Evolutionary conservation across 768 basidiomycete genomes (phyloP), one percentile per base, ranked within the genome.

Genomic region (Agaricus blazei): DNA sequence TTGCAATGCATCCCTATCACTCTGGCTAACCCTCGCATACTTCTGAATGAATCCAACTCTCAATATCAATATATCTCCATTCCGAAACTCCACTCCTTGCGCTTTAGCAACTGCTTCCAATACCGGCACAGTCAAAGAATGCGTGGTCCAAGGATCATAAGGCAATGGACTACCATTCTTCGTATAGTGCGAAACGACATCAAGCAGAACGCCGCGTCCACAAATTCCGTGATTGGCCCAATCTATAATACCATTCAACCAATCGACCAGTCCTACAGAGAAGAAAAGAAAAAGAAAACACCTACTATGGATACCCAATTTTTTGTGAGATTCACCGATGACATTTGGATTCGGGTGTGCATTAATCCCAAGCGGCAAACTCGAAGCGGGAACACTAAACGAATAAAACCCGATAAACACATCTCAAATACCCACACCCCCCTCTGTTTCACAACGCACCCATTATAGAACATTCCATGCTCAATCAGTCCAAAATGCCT

Each of bases 141-240:
- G 75, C 5, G 77, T 72, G 9, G 75, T 71, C 83, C 84, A 87
- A 2, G 86, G 85, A 64, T 86, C 78, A 59, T 84, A 86, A 0
- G 83, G 84, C 1, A 84, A 66, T 4, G 64, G 57, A 2, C 60
- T 64, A 6, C 70, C 65, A 3, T 66, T 64, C 8, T 72, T 71
- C 1, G 76, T 78, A 55, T 78, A 77, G 66, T 78, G 79, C 9
- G 72, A 66, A 52, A 87, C 82, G 34, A 86, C 66, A 67, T 88
- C 85, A 34, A 88, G 75, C 23, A 87, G 68, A 46, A 88, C 82
- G 19, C 84, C 86, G 2, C 86, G 78, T 1, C 85, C 84, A 51
- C 82, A 83, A 42, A 87, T 85, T 0, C 86, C 85, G 61, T 86
- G 86, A 19, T 75, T 76, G 1, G 86, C 82, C 85, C 84, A 87